Base-by-base conservation (phyloP, 2,329 filamentous ascomycete genomes). In the Beauveria brongniartii region DNA sequence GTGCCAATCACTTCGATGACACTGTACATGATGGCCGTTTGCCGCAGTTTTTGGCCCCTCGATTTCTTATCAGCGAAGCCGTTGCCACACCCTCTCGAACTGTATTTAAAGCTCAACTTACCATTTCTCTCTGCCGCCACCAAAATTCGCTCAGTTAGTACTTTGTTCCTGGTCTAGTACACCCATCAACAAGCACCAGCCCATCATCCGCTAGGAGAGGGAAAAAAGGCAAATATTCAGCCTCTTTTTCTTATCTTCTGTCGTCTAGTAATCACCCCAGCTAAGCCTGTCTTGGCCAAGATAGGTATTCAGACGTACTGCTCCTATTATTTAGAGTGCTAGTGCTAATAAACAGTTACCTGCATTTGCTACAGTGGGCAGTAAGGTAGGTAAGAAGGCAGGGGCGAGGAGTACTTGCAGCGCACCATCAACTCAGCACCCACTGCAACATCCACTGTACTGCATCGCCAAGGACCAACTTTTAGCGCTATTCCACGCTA, bases 381-480 rank as follows among this genome's bases (percentile, higher is more conserved):
- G 18, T n/a, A 41, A 3, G 6, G 28, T 9, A 43, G 20, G 28
- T 9, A 34, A 3, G 24, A 24, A 5, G 24, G 47, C 7, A 18
- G 48, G 9, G 18, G 9, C 9, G 8, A 20, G 14, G 22, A n/a
- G 26, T 46, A 46, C 26, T 44, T 40, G 20, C 55, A 57, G 28
- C 30, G 20, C 16, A 10, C 52, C 52, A 44, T 43, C 52, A 40
- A 28, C 52, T 55, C 24, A 44, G 24, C 52, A 40, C 14, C 54
- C 43, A 56, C 43, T 56, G 30, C 55, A 37, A 48, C 55, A 59
- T 44, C 55, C 55, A 59, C 55, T n/a, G 55, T n/a, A 37, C 55
- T 59, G 55, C 55, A 52, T 59, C 55, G 55, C 55, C 55, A 57
- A 48, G 55, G 14, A 37, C 43, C 30, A 22, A 37, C 37, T 48